Conservation (phyloP, 306 rosid genomes). For the Begonia masoniana region DNA sequence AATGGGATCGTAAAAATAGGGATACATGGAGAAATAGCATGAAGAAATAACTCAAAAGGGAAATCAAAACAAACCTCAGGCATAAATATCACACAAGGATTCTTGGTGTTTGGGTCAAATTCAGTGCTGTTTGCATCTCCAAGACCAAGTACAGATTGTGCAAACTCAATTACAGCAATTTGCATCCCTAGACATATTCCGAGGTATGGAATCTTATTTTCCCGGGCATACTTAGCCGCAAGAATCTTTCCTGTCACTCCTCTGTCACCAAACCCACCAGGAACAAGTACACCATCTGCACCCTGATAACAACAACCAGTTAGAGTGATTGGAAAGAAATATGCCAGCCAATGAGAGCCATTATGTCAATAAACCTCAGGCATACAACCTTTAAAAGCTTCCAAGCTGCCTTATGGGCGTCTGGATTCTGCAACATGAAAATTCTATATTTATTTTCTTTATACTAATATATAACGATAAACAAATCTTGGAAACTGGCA, state of each 20-base stretch:
- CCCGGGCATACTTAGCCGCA: constrained; percentile 85
- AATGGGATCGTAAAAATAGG: constrained; percentile 2
- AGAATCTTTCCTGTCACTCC: constrained; percentile 90
- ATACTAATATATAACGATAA: too few species aligned
- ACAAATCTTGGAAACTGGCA: too few species aligned
- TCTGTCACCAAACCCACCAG: constrained; percentile 95
- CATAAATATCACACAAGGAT: constrained; percentile 84
- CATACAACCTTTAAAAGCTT: constrained; percentile 30
- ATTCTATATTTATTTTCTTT: not conserved
- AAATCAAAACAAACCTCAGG: constrained; percentile 54
- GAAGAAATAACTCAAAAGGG: constrained; percentile 2
- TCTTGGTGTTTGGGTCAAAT: constrained; percentile 54
- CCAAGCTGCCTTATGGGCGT: constrained; percentile 38
- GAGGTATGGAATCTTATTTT: constrained; percentile 60
- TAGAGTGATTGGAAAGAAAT: constrained; percentile 6
- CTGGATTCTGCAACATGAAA: constrained; percentile 25
- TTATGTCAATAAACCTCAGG: not conserved
- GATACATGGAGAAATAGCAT: not conserved
- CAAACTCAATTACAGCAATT: constrained; percentile 80
- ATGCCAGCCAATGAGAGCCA: not conserved
- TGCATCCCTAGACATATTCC: constrained; percentile 96
- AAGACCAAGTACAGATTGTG: constrained; percentile 72
- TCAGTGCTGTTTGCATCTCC: constrained; percentile 77
- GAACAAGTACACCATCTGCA: constrained; percentile 79
- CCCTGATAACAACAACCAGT: constrained; percentile 44